Evolutionary conservation across 1,139 yeast genomes (phyloP).

Genomic region (Ogataea hybrid): DNA sequence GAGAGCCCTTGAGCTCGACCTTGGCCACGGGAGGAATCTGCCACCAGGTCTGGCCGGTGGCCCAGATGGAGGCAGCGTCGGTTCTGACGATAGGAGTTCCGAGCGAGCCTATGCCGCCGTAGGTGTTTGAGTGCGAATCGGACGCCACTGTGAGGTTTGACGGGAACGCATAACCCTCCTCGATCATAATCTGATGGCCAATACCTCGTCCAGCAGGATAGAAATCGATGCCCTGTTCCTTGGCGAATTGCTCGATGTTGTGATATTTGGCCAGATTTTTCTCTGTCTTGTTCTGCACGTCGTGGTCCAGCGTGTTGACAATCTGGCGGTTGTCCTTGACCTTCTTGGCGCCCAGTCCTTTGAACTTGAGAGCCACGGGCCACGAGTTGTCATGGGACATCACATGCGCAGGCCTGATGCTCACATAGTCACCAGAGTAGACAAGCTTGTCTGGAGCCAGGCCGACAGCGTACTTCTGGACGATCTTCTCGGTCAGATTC

Average conservation of each 20-base stretch:
- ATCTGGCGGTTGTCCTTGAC: slow-evolving; percentile 86
- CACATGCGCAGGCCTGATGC: slow-evolving; percentile 93
- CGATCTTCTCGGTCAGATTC: slow-evolving; percentile 92
- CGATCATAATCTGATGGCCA: slow-evolving; percentile 98
- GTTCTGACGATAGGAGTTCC: slow-evolving; percentile 99
- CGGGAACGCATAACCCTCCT: slow-evolving; percentile 98
- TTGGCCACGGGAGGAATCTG: slow-evolving; percentile 98
- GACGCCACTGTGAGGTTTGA: slow-evolving; percentile 91
- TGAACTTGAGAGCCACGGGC: slow-evolving; percentile 98
- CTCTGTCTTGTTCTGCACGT: slow-evolving; percentile 89
- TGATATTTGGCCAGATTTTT: slow-evolving; percentile 83
- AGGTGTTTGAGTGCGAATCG: slow-evolving; percentile 96
- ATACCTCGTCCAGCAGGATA: slow-evolving; percentile 99
- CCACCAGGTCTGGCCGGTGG: slow-evolving; percentile 99
- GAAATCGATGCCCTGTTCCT: slow-evolving; percentile 90
- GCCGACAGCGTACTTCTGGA: slow-evolving; percentile 89
- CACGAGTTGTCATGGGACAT: slow-evolving; percentile 99
- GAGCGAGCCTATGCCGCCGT: slow-evolving; percentile 93
- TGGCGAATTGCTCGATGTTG: slow-evolving; percentile 87
- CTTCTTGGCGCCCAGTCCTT: slow-evolving; percentile 86
- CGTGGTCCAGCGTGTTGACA: slow-evolving; percentile 95
- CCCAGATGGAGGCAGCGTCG: slow-evolving; percentile 99
- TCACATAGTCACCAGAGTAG: slow-evolving; percentile 89
- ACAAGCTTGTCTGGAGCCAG: slow-evolving; percentile 68
- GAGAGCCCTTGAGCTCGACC: slow-evolving; percentile 78